Conservation (phyloP, 495 filamentous ascomycete species). For the Daldinia loculata region DNA sequence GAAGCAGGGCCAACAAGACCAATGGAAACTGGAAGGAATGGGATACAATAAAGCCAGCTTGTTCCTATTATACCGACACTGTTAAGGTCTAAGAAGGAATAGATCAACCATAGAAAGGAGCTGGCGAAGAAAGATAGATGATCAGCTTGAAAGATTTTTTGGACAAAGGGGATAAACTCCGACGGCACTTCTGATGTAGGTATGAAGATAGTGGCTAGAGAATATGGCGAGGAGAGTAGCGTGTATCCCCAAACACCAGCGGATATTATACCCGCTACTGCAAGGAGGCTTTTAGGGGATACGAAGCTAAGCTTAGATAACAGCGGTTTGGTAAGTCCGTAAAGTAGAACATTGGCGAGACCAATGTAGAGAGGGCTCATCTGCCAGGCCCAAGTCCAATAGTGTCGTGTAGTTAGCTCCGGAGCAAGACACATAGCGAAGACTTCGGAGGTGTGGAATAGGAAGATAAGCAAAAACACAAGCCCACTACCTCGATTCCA, state of each 20-base stretch:
- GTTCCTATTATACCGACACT: slow-evolving; percentile 2
- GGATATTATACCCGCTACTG: slow-evolving; percentile 10
- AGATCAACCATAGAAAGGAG: slow-evolving; percentile 27
- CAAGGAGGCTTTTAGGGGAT: slow-evolving; percentile 12
- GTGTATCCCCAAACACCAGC: slow-evolving; percentile 20
- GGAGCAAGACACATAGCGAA: slow-evolving; percentile 31
- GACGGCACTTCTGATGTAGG: slow-evolving; percentile 6
- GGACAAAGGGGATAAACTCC: slow-evolving; percentile 10
- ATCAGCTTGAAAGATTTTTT: slow-evolving; percentile 20
- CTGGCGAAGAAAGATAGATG: slow-evolving; percentile 9
- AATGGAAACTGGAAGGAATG: background rate
- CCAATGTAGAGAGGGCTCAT: slow-evolving; percentile 29
- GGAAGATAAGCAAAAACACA: slow-evolving; percentile 14
- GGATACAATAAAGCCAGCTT: slow-evolving; percentile 5
- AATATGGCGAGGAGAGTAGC: slow-evolving; percentile 14
- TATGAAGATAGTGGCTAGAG: slow-evolving; percentile 25
- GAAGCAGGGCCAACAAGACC: slow-evolving; percentile 15
- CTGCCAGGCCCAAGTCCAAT: slow-evolving; percentile 38
- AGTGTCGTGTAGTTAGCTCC: slow-evolving; percentile 20
- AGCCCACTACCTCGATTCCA: background rate
- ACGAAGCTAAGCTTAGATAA: background rate
- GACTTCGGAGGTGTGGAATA: slow-evolving; percentile 25
- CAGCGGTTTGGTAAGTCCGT: background rate
- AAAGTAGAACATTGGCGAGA: slow-evolving; percentile 8
- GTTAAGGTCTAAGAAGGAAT: slow-evolving; percentile 28